phyloP scores from a whole-genome alignment of 257 asterid genomes.

The Gentiana straminea region DNA sequence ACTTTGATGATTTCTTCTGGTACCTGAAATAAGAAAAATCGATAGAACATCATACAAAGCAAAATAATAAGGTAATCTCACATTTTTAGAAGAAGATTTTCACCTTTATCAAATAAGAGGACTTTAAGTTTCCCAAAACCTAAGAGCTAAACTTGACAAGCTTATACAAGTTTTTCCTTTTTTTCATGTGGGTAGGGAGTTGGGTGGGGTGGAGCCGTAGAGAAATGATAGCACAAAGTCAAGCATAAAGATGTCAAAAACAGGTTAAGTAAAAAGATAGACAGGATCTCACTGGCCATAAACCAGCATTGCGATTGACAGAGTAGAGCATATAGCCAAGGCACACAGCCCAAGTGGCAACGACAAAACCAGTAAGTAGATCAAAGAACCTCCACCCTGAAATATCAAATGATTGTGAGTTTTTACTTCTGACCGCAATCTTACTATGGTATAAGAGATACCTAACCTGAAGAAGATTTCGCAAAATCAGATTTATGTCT shows the following conservation, averaged over 20 bases:
- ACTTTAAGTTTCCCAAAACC: too few species aligned
- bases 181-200: background rate
- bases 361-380: slow-evolving; percentile 75
- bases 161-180: too few species aligned
- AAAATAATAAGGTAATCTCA: background rate
- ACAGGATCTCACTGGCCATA: slow-evolving; percentile 71
- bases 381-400: slow-evolving; percentile 86
- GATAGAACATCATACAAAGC: background rate
- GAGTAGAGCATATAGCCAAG: slow-evolving; percentile 58
- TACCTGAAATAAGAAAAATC: slow-evolving; percentile 38
- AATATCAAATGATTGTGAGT: slow-evolving; percentile 17
- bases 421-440: slow-evolving; percentile 13
- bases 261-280: too few species aligned
- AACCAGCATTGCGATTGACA: slow-evolving; percentile 65
- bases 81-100: too few species aligned
- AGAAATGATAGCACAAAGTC: too few species aligned
- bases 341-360: slow-evolving; percentile 88
- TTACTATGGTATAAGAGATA: slow-evolving; percentile 9
- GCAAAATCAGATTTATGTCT: slow-evolving; percentile 79
- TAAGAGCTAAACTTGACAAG: too few species aligned
- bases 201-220: too few species aligned
- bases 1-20: slow-evolving; percentile 86
- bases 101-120: too few species aligned
- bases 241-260: too few species aligned
- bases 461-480: slow-evolving; percentile 86